Evolutionary conservation across 2,329 filamentous ascomycete genomes (phyloP), one percentile per base, ranked within the genome.

Genomic region (Aureobasidium lini): DNA sequence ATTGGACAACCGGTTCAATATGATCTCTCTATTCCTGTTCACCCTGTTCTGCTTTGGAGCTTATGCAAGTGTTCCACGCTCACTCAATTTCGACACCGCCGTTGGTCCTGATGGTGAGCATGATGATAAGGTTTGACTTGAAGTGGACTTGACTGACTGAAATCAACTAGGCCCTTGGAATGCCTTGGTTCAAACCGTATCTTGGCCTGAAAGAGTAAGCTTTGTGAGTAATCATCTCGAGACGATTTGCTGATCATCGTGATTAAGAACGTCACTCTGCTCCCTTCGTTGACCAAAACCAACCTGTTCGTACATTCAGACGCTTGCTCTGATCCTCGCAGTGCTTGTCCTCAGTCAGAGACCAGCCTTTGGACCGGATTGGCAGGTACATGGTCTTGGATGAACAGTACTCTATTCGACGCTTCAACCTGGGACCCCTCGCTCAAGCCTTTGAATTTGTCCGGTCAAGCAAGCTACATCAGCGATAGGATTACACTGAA

Each of bases 71-170:
- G 34, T 29, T 44, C 50, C 50, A 16, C 43, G 50, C n/a, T 37
- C 50, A 18, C 39, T 54, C 9, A 34, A 36, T 13, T 44, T 43
- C 15, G 31, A 29, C n/a, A 36, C 44, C 13, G 11, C 34, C 11
- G 52, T 50, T 32, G 43, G 48, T n/a, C 48, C 53, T 46, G 53
- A 57, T 47, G 53, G 52, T 56, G 5, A 37, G 52, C 28, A 7
- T n/a, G 8, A 13, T 3, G 10, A 56, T 13, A n/a, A 15, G 10
- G 11, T 7, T 28, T 10, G n/a, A n/a, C n/a, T 15, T 23, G 23
- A 23, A 23, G 23, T 23, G 23, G 23, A 29, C 1, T 4, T 16
- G 23, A 18, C 8, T 29, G 11, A 56, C 18, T 56, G 23, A 32
- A 15, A 13, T 23, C 8, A 1, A 10, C 7, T 1, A 56, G 52